A percentile compares a stretch with the other conserved stretches of the same genome.
Conservation (phyloP, 352 stramenopile genomes). For the Pythium myriotylum region DNA sequence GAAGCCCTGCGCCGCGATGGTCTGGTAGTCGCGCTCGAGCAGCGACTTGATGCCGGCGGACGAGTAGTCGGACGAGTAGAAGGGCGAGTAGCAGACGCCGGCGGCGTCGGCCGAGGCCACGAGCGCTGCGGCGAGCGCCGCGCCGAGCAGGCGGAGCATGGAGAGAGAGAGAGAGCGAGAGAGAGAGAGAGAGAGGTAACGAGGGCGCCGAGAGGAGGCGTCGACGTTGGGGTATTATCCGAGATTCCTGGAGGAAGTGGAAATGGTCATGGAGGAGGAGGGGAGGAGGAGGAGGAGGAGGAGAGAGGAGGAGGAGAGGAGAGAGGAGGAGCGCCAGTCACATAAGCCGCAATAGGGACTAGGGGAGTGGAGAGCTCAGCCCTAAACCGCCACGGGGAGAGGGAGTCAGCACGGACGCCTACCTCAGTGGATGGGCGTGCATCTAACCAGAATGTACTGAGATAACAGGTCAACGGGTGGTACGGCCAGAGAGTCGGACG, state of each 20-base stretch:
- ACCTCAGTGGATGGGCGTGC: constrained; percentile 5
- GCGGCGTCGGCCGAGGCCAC: constrained; percentile 12
- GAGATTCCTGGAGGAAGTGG: constrained; percentile 21
- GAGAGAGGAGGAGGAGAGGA: too few relatives aligned
- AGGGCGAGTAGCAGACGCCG: constrained; percentile 67
- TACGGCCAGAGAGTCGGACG: constrained; percentile 16
- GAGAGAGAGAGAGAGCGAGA: too few relatives aligned
- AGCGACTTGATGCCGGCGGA: constrained; percentile 5
- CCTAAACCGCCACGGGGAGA: constrained; percentile 3
- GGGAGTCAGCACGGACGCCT: neutral
- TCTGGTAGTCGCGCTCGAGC: constrained; percentile 21
- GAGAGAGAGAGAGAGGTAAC: neutral
- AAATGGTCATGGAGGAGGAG: constrained; percentile 14
- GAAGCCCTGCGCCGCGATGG: constrained; percentile 45
- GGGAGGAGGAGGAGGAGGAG: neutral
- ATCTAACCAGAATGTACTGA: constrained; percentile 3
- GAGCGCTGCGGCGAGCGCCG: neutral
- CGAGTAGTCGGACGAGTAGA: constrained; percentile 38
- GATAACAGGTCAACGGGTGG: neutral
- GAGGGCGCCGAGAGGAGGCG: neutral
- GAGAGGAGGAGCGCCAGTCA: neutral
- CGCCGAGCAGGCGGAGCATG: constrained; percentile 12
- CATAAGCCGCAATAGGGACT: constrained; percentile 3
- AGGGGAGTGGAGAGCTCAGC: neutral
- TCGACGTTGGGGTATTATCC: constrained; percentile 11